Percentiles rank a stretch among this genome's conserved stretches.
Conservation (phyloP, 1,284 basidiomycete species). For the Puccinia brachypodii region DNA sequence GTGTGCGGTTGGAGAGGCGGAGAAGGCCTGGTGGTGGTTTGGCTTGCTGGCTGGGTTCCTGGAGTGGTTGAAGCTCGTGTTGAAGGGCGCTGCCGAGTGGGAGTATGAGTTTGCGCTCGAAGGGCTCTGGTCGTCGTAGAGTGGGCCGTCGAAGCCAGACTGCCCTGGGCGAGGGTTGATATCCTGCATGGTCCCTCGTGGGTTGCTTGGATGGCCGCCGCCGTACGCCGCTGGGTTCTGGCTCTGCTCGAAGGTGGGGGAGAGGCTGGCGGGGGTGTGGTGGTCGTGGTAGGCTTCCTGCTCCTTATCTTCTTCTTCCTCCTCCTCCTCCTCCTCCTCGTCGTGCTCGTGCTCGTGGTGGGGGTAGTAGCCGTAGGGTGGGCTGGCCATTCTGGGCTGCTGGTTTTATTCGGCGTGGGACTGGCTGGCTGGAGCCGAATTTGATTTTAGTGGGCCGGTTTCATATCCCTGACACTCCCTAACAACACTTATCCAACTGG, state of each 20-base stretch:
- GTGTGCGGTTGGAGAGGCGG: not conserved
- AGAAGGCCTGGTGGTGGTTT: not conserved
- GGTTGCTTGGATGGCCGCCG: constrained; percentile 37
- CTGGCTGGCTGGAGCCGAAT: too few species aligned
- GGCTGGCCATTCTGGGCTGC: too few species aligned
- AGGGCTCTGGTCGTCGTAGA: constrained; percentile 14
- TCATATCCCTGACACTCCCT: too few species aligned
- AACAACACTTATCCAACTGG: too few species aligned
- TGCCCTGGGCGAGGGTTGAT: not conserved
- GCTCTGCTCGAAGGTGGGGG: constrained; percentile 29
- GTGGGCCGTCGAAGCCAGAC: not conserved
- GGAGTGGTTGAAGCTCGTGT: not conserved
- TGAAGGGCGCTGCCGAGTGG: not conserved
- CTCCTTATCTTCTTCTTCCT: not conserved
- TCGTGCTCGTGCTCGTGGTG: not conserved
- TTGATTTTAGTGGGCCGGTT: too few species aligned
- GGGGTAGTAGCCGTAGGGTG: constrained; percentile 22
- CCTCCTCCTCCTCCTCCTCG: constrained; percentile 10
- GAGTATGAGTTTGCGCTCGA: not conserved
- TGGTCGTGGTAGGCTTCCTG: not conserved
- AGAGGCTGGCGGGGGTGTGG: not conserved
- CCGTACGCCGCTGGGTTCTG: constrained; percentile 41
- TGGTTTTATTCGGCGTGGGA: too few species aligned
- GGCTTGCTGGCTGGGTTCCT: not conserved
- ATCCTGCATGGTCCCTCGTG: constrained; percentile 36